These are phyloP conservation scores for Xylaria sp. DNA, from an alignment of 2,329 filamentous ascomycete genomes.

Conservation along the genomic window DNA sequence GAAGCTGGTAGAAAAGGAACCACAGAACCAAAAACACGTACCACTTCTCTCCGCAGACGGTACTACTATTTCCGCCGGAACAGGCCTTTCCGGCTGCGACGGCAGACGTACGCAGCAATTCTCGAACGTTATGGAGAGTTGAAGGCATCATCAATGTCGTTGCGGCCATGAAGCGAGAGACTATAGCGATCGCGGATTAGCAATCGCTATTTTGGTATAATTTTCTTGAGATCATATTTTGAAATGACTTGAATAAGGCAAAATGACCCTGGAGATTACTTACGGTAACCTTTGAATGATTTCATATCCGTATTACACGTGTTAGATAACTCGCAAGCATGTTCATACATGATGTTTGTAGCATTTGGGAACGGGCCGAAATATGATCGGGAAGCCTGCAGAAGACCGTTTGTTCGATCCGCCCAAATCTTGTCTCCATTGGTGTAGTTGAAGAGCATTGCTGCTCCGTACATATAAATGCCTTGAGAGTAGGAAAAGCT, in stretches of 20 bases:
- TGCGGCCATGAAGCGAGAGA: slow-evolving; percentile 71
- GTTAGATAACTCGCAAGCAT: slow-evolving; percentile 68
- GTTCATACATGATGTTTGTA: slow-evolving; percentile 72
- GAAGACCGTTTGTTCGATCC: slow-evolving; percentile 61
- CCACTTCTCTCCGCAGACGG: slow-evolving; percentile 71
- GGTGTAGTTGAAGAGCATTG: slow-evolving; percentile 71
- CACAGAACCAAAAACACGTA: slow-evolving; percentile 43
- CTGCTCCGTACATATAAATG: slow-evolving; percentile 72
- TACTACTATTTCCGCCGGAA: slow-evolving; percentile 62
- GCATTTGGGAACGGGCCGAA: slow-evolving; percentile 64
- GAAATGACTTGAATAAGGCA: background rate
- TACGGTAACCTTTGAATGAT: slow-evolving; percentile 72
- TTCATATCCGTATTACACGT: slow-evolving; percentile 72
- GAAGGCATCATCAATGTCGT: slow-evolving; percentile 66
- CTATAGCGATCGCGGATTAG: slow-evolving; percentile 3
- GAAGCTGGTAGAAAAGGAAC: background rate
- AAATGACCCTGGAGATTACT: background rate
- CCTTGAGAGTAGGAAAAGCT: slow-evolving; percentile 75
- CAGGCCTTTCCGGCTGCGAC: slow-evolving; percentile 66
- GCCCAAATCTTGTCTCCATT: slow-evolving; percentile 62
- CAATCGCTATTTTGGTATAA: background rate
- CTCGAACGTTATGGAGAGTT: slow-evolving; percentile 59
- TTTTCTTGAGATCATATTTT: background rate
- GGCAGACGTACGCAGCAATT: slow-evolving; percentile 62
- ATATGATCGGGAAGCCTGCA: slow-evolving; percentile 59